A percentile compares a stretch with the other conserved stretches of the same genome.
phyloP scores from a whole-genome alignment of 140 eudicot species.

The Cichorium intybus region DNA sequence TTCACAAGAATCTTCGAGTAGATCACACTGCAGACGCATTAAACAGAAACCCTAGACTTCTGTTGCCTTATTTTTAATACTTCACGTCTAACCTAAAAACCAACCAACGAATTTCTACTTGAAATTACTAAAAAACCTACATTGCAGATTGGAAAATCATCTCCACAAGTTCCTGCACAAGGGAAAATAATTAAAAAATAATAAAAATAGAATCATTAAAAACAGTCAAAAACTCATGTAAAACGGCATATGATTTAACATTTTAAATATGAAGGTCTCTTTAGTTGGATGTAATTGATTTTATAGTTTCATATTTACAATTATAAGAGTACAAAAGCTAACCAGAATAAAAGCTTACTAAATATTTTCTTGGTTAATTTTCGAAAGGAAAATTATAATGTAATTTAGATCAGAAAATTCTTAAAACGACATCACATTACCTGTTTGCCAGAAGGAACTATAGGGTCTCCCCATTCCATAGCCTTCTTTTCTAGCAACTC shows the following conservation, averaged over 20 bases:
- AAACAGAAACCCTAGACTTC: slow-evolving; percentile 1
- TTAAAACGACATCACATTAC: slow-evolving; percentile 23
- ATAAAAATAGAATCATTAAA: neutral
- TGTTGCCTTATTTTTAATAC: slow-evolving; percentile 24
- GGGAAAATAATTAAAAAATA: neutral
- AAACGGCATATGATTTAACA: neutral
- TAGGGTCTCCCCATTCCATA: slow-evolving; percentile 93
- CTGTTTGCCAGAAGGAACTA: slow-evolving; percentile 91
- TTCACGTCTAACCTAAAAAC: neutral
- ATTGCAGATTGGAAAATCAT: slow-evolving; percentile 79
- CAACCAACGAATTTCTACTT: slow-evolving; percentile 21
- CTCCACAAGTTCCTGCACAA: slow-evolving; percentile 82
- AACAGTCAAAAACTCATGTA: slow-evolving; percentile 1
- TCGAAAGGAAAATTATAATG: too few relatives aligned
- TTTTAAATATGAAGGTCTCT: neutral
- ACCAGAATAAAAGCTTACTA: too few relatives aligned
- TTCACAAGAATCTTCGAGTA: slow-evolving; percentile 3
- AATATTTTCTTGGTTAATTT: too few relatives aligned
- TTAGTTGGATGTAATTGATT: too few relatives aligned
- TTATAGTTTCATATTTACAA: too few relatives aligned
- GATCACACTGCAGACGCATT: slow-evolving; percentile 2
- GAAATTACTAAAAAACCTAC: slow-evolving; percentile 30
- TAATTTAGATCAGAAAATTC: too few relatives aligned
- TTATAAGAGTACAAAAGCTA: too few relatives aligned
- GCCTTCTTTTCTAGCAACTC: slow-evolving; percentile 83